Percentiles rank a stretch among this genome's conserved stretches.
Evolutionary conservation across 2,329 filamentous ascomycete species (phyloP).

Genomic region (Paecilomyces sp.): DNA sequence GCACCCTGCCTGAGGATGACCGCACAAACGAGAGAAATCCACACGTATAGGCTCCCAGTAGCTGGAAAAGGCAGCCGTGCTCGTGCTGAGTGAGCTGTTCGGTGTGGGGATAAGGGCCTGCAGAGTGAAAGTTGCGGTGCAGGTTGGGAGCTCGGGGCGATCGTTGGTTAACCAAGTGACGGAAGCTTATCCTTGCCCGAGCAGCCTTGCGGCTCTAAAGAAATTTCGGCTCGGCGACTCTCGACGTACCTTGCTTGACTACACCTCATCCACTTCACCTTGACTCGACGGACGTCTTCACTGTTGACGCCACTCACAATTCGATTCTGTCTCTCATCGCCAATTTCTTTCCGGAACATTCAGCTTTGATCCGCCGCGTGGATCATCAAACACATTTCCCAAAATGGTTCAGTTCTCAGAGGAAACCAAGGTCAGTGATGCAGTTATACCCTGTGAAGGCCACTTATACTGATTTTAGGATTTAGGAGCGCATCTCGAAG

Average conservation of each 20-base stretch:
- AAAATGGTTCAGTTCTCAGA: conserved; percentile 68
- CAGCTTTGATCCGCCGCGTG: not conserved
- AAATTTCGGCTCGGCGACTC: not conserved
- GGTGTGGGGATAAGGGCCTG: not conserved
- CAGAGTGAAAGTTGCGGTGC: not conserved
- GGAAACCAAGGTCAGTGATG: conserved; percentile 74
- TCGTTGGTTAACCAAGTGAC: not conserved
- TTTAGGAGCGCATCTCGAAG: conserved; percentile 91
- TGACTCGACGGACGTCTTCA: not conserved
- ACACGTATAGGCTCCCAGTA: not conserved
- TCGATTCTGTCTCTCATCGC: not conserved
- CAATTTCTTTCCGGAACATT: not conserved
- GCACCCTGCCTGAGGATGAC: not conserved
- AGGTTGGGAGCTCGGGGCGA: not conserved
- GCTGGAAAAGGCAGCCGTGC: not conserved
- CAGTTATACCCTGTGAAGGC: not conserved
- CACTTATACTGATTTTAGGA: not conserved
- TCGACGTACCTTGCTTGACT: not conserved
- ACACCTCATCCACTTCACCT: not conserved
- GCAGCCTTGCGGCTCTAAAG: not conserved
- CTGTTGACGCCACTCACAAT: not conserved
- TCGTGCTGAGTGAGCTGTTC: not conserved
- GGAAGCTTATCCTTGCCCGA: not conserved
- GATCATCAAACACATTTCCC: conserved; percentile 4
- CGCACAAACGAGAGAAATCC: not conserved